These are phyloP conservation scores for Glycine latifolia DNA, from an alignment of 306 rosid genomes.

Conservation along the genomic window DNA sequence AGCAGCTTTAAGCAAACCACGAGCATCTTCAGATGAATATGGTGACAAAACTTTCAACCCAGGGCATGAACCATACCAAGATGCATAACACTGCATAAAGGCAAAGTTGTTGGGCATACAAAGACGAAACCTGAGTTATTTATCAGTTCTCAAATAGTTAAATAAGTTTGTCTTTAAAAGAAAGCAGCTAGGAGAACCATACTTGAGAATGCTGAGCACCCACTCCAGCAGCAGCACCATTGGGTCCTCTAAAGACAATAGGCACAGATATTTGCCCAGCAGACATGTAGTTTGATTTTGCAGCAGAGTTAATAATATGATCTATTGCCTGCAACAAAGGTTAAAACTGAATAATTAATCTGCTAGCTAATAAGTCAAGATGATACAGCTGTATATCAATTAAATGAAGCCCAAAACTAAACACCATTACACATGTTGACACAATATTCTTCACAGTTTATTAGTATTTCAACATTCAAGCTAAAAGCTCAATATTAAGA, in stretches of 20 bases:
- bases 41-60: slow-evolving; percentile 96
- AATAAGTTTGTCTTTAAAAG: neutral
- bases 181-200: slow-evolving; percentile 45
- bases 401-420: slow-evolving; percentile 9
- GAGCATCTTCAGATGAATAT: slow-evolving; percentile 97
- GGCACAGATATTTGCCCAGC: slow-evolving; percentile 94
- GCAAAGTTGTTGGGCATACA: slow-evolving; percentile 5
- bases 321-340: slow-evolving; percentile 84
- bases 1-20: slow-evolving; percentile 97
- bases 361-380: slow-evolving; percentile 6
- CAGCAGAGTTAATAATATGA: slow-evolving; percentile 98
- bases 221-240: slow-evolving; percentile 99
- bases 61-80: slow-evolving; percentile 88
- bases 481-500: neutral
- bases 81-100: slow-evolving; percentile 83
- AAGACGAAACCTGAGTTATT: neutral
- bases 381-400: neutral
- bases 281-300: slow-evolving; percentile 97
- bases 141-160: neutral
- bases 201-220: slow-evolving; percentile 99
- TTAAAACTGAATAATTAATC: slow-evolving; percentile 20
- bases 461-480: slow-evolving; percentile 1
- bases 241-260: slow-evolving; percentile 98
- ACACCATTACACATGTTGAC: neutral
- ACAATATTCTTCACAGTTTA: neutral